Evolutionary conservation across 169 alveolate genomes (phyloP).

Genomic region (Plasmodium relictum): DNA sequence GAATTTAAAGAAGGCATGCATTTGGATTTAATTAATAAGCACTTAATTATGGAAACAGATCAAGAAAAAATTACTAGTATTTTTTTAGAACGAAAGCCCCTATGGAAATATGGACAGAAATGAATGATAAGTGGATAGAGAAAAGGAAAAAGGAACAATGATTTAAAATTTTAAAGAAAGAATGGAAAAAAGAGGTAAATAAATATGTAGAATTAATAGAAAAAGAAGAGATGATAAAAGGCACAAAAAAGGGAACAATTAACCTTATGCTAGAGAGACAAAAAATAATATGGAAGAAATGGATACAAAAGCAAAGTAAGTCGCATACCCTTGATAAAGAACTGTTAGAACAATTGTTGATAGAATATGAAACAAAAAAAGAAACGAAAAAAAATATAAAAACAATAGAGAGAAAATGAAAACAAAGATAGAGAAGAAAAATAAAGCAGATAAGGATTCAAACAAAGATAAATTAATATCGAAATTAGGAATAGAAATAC

Average conservation of each 20-base stretch:
- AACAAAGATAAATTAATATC: background rate
- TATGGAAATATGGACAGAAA: background rate
- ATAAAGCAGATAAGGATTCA: background rate
- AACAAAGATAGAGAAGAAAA: background rate
- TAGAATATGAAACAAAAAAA: too few relatives aligned
- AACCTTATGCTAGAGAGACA: too few relatives aligned
- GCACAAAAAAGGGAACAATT: too few relatives aligned
- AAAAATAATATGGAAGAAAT: too few relatives aligned
- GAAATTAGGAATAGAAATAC: background rate
- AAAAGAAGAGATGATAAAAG: background rate
- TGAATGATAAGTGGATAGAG: too few relatives aligned
- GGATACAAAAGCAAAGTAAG: too few relatives aligned
- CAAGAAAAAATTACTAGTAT: too few relatives aligned
- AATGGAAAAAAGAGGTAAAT: background rate
- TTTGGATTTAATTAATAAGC: background rate
- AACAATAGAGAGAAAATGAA: too few relatives aligned
- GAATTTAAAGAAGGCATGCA: background rate
- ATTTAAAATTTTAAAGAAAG: too few relatives aligned
- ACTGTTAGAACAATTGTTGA: too few relatives aligned
- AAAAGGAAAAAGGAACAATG: too few relatives aligned
- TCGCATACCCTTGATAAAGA: background rate
- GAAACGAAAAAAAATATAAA: too few relatives aligned
- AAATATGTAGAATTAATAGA: background rate
- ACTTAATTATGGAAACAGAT: background rate
- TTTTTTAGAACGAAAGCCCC: background rate